Evolutionary conservation across 306 rosid species (phyloP), one percentile per base, ranked within the genome.

Genomic region (Prunus mongolica): DNA sequence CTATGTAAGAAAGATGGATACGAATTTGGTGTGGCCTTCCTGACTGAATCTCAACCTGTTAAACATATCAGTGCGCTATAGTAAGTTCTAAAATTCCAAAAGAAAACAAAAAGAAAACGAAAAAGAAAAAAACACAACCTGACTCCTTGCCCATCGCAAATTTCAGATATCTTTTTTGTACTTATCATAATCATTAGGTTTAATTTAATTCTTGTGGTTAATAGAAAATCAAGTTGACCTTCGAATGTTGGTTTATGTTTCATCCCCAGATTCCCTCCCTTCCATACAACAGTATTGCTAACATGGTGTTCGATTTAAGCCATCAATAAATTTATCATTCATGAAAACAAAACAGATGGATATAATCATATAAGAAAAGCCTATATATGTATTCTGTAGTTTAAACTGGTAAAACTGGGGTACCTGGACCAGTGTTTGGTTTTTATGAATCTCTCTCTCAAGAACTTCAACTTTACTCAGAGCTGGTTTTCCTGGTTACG

Each of bases 1-100:
- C 96, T 45, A 95, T 83, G 89, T 85, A 92, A 79, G 97, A 86
- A 55, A 95, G 98, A 80, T 95, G 98, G 76, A 95, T 92, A 60
- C 97, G 97, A 71, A 95, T 95, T 83, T 95, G 98, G 86, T 92
- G 98, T 16, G 98, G 97, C 38, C 98, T 86, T 73, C 98, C 96
- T 8, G 98, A 92, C 68, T 89, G 91, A 76, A 94, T 94, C 84
- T 84, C 92, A 51, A 94, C 97, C 98, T 90, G 91, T 85, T 67
- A 81, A 78, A 73, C 78, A 78, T 41, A 57, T 56, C 75, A 73
- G 79, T 56, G 69, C 9, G 24, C 70, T 41, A 63, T 18, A 54
- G 44, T 71, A 60, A 73, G 75, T 54, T 4, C 11, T 51, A 8
- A 69, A 62, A 69, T 28, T 8, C 67, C 12, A 24, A 73, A 14